A percentile compares a stretch with the other conserved stretches of the same genome.
These are phyloP conservation scores for Canariomyces notabilis DNA, from an alignment of 2,329 filamentous ascomycete genomes.

Conservation along the genomic window DNA sequence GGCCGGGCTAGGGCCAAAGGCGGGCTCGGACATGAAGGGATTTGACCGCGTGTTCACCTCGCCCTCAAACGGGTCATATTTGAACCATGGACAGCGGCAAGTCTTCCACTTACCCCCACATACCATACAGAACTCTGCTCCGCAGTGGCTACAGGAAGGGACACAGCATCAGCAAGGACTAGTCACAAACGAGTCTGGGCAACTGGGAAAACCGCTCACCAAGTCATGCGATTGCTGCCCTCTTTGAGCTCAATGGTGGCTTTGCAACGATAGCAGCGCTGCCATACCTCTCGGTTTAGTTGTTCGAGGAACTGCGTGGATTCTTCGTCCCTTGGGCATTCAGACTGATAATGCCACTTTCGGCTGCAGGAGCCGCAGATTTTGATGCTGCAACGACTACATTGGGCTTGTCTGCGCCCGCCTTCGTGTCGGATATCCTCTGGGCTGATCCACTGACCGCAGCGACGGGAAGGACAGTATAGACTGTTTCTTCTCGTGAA, in stretches of 20 bases:
- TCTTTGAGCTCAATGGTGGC: constrained; percentile 73
- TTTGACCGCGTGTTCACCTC: constrained; percentile 37
- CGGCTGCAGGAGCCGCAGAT: constrained; percentile 71
- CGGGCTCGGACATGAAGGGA: constrained; percentile 27
- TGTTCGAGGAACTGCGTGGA: constrained; percentile 58
- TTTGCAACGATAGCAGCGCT: constrained; percentile 69
- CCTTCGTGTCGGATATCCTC: constrained; percentile 56
- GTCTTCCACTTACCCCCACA: constrained; percentile 79
- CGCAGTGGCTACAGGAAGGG: constrained; percentile 55
- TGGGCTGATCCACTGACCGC: constrained; percentile 76
- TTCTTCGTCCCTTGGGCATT: constrained; percentile 69
- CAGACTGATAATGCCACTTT: constrained; percentile 63
- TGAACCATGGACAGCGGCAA: constrained; percentile 79
- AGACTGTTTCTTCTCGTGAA: constrained; percentile 68
- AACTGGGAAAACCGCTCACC: constrained; percentile 45
- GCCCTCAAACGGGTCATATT: constrained; percentile 50
- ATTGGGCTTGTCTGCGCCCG: constrained; percentile 63
- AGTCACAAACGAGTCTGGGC: background rate
- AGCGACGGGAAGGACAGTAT: constrained; percentile 69
- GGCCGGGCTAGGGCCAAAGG: constrained; percentile 27
- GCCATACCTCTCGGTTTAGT: constrained; percentile 65
- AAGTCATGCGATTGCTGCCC: constrained; percentile 85
- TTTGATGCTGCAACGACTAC: constrained; percentile 65
- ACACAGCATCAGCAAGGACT: background rate
- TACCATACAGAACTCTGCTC: constrained; percentile 80